These are phyloP conservation scores for Xylariaceae sp. DNA, from an alignment of 2,329 filamentous ascomycete genomes.

Conservation along the genomic window DNA sequence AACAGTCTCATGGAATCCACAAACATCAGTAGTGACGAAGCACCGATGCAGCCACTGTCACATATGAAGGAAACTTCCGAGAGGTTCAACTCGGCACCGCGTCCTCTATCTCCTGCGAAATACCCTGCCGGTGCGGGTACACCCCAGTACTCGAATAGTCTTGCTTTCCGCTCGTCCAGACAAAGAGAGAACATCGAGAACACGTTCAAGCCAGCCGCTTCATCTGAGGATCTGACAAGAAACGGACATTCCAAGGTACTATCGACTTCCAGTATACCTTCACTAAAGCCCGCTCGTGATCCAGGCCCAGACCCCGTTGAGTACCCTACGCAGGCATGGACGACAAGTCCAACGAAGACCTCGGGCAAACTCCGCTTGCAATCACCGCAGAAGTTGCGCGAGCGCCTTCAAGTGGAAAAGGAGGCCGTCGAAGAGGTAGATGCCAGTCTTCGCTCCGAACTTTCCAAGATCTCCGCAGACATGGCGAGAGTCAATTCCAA, in stretches of 20 bases:
- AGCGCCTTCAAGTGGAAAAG: constrained; percentile 79
- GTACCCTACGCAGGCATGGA: constrained; percentile 29
- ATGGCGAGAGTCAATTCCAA: constrained; percentile 54
- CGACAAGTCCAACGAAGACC: constrained; percentile 35
- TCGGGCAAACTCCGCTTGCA: constrained; percentile 61
- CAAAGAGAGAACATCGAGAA: constrained; percentile 45
- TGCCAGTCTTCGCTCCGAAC: constrained; percentile 64
- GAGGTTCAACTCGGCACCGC: constrained; percentile 51
- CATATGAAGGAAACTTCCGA: constrained; percentile 51
- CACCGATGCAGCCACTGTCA: constrained; percentile 44
- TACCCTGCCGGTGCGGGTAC: constrained; percentile 48
- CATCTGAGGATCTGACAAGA: constrained; percentile 19
- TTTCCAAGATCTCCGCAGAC: constrained; percentile 76
- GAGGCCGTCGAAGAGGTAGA: constrained; percentile 66
- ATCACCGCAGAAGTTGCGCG: constrained; percentile 69
- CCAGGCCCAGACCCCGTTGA: constrained; percentile 26
- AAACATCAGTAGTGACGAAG: constrained; percentile 43
- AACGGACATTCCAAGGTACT: constrained; percentile 45
- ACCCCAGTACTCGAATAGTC: constrained; percentile 34
- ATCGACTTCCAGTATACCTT: constrained; percentile 52
- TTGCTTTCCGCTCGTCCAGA: constrained; percentile 33
- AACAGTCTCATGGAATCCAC: constrained; percentile 61
- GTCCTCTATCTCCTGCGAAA: constrained; percentile 42
- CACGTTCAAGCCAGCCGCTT: constrained; percentile 19
- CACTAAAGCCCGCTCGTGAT: constrained; percentile 41